Percentiles rank a stretch among this genome's conserved stretches.
Conservation (phyloP, 179 eudicot species). For the Heliamphora pulchella region DNA sequence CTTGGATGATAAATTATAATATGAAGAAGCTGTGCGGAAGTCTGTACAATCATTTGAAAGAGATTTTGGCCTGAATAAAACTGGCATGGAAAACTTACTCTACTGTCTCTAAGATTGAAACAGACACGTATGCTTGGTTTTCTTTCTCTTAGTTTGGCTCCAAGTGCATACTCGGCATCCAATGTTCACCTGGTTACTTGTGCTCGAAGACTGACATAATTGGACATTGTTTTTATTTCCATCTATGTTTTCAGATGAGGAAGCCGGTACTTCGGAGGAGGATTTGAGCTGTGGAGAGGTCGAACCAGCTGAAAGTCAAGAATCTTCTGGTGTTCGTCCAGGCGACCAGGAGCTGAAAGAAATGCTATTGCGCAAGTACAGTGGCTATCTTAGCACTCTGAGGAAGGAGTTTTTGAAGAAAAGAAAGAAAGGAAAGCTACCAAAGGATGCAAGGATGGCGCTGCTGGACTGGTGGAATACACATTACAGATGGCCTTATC, state of each 20-base stretch:
- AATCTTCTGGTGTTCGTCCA: slow-evolving; percentile 17
- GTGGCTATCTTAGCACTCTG: slow-evolving; percentile 57
- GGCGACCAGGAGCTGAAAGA: slow-evolving; percentile 33
- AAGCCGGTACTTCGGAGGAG: slow-evolving; percentile 29
- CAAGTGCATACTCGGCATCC: not conserved
- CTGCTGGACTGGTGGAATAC: slow-evolving; percentile 92
- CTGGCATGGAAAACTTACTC: not conserved
- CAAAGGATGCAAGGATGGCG: slow-evolving; percentile 66
- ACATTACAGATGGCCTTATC: slow-evolving; percentile 93
- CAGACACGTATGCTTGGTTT: not conserved
- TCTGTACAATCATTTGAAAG: not conserved
- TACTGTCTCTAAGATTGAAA: not conserved
- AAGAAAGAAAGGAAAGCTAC: slow-evolving; percentile 88
- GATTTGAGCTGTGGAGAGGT: slow-evolving; percentile 31
- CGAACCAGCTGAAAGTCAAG: slow-evolving; percentile 29
- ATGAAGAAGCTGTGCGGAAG: not conserved
- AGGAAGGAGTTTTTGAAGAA: slow-evolving; percentile 75
- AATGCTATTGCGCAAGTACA: slow-evolving; percentile 38
- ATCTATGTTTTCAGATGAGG: slow-evolving; percentile 26
- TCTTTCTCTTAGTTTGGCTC: not conserved
- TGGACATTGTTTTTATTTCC: not conserved
- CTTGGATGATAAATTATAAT: not conserved
- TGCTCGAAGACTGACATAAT: not conserved
- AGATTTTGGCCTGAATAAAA: not conserved
- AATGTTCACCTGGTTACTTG: not conserved